phyloP scores from a whole-genome alignment of 805 yeast genomes.

The Lachancea meyersii region DNA sequence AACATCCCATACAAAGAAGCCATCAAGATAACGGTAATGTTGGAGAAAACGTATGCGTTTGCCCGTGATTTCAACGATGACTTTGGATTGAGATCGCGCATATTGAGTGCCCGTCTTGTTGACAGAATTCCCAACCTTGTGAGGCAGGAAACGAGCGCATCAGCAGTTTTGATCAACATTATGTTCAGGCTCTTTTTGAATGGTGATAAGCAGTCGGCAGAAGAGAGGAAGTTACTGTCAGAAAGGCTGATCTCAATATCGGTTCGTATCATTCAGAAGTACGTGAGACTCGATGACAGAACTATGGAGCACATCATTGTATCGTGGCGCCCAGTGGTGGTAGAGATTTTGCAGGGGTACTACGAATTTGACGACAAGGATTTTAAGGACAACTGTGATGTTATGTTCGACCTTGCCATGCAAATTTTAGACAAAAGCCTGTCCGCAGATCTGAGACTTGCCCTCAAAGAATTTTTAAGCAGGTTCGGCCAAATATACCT shows the following conservation, averaged over 20 bases:
- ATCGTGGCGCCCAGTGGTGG: constrained; percentile 89
- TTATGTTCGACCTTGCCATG: constrained; percentile 54
- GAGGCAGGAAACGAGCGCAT: constrained; percentile 85
- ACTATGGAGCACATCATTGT: constrained; percentile 72
- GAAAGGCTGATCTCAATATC: constrained; percentile 56
- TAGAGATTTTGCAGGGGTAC: constrained; percentile 79
- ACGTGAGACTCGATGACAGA: constrained; percentile 62
- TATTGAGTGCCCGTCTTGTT: constrained; percentile 89
- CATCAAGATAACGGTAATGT: constrained; percentile 49
- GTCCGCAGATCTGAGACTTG: constrained; percentile 53
- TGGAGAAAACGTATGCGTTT: constrained; percentile 70
- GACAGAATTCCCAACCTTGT: constrained; percentile 86
- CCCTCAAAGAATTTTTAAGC: constrained; percentile 53
- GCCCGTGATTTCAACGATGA: constrained; percentile 85
- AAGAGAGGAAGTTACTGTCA: constrained; percentile 47
- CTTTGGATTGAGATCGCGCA: constrained; percentile 75
- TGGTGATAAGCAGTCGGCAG: constrained; percentile 28
- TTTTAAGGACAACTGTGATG: constrained; percentile 52
- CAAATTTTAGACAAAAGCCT: constrained; percentile 55
- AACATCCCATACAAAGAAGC: constrained; percentile 62
- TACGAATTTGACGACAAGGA: constrained; percentile 70
- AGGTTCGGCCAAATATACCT: constrained; percentile 49
- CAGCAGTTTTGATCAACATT: constrained; percentile 78
- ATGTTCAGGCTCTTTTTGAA: constrained; percentile 64
- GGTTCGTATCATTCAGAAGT: constrained; percentile 61